These are phyloP conservation scores for Podosphaera xanthii DNA, from an alignment of 2,329 filamentous ascomycete genomes.

Conservation along the genomic window DNA sequence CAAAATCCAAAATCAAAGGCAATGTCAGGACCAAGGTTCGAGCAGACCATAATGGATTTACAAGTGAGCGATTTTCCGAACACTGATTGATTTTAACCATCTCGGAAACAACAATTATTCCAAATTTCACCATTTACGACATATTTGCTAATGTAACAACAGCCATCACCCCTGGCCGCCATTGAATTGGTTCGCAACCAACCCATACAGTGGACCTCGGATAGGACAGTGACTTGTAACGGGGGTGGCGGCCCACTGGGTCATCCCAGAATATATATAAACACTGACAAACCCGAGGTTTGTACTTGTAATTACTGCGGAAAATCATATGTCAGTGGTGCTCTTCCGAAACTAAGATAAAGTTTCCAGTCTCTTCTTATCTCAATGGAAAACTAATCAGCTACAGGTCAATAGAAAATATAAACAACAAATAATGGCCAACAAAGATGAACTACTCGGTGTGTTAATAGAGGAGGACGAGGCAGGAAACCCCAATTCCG, in stretches of 20 bases:
- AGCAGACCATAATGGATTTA: conserved; percentile 81
- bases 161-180: conserved; percentile 76
- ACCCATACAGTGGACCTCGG: conserved; percentile 77
- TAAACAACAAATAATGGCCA: conserved; percentile 31
- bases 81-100: background rate
- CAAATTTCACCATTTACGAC: background rate
- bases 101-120: background rate
- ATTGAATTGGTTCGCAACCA: conserved; percentile 94
- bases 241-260: conserved; percentile 77
- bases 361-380: background rate
- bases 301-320: conserved; percentile 81
- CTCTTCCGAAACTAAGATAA: background rate
- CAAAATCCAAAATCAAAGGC: conserved; percentile 62
- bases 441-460: too few species aligned
- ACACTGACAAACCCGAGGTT: conserved; percentile 92
- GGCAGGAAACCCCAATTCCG: too few species aligned
- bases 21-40: conserved; percentile 87
- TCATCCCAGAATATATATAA: conserved; percentile 90
- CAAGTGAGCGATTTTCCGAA: conserved; percentile 41
- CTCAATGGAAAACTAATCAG: conserved; percentile 5
- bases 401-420: conserved; percentile 72
- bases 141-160: conserved; percentile 15
- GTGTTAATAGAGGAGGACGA: too few species aligned
- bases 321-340: conserved; percentile 55
- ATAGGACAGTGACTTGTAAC: conserved; percentile 64